Evolutionary conservation across 768 basidiomycete genomes (phyloP), one percentile per base, ranked within the genome.

Genomic region (Collybiopsis luxurians): DNA sequence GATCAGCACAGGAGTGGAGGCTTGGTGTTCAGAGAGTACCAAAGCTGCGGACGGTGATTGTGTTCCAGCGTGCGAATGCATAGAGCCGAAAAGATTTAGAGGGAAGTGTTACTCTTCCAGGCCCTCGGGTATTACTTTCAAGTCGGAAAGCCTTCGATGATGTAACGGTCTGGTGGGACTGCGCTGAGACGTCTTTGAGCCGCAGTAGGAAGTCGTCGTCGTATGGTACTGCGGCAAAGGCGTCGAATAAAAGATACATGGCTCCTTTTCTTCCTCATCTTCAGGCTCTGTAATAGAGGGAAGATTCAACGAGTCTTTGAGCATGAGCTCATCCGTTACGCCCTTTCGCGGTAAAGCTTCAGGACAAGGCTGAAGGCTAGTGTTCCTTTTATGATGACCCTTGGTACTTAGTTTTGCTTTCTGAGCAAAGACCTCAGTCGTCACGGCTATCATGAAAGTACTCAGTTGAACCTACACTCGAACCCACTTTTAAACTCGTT

Each of bases 51-150:
- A n/a, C n/a, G n/a, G n/a, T n/a, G n/a, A n/a, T n/a, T n/a, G n/a
- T n/a, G n/a, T n/a, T n/a, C n/a, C n/a, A n/a, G n/a, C n/a, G n/a
- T n/a, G n/a, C n/a, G n/a, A n/a, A n/a, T n/a, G n/a, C n/a, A n/a
- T n/a, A 2, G 23, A 40, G 50, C 17, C 38, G 50, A 13, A 21
- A 2, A 13, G 48, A 7, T 2, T 7, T 7, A 23, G 38, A n/a
- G 24, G 5, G 36, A 11, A 28, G 31, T n/a, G 28, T 9, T 19
- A 51, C 15, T 43, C 53, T 23, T 31, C 40, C 12, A 44, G 27
- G 40, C 31, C 53, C 23, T 54, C 53, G 10, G 53, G 53, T 43
- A 54, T 54, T 10, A n/a, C 39, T 23, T 42, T 26, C 53, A 54
- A 21, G n/a, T 54, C 53, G 10, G 53, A 54, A 4, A 43, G 24